Evolutionary conservation across 441 rosid species (phyloP), one percentile per base, ranked within the genome.

Genomic region (Jatropha podagrica): DNA sequence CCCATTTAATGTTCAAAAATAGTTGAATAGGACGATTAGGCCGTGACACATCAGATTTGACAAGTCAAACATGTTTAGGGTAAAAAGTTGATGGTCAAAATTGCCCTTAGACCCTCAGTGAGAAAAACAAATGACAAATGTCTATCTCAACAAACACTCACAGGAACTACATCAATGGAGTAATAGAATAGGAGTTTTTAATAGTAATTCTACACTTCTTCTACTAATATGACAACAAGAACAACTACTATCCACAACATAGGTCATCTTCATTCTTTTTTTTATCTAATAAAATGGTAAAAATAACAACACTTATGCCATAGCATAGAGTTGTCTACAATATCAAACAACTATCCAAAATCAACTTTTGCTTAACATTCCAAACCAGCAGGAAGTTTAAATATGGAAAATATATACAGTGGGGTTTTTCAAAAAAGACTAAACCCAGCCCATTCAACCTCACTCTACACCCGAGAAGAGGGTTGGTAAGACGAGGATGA

Each of bases 361-460:
- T 40, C 1, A 6, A 63, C 18, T 18, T 38, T 63, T 38, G 44
- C 17, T 15, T 14, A 62, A 63, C n/a, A 9, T 42, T 65, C 67
- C 44, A 7, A 20, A 41, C 5, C 69, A 14, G 49, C 9, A 48
- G 13, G 11, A 2, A 12, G 14, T 67, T 4, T 46, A 67, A 3
- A 51, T 32, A 13, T 13, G 44, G n/a, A 10, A 4, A 7, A 13
- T 23, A 23, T 23, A 5, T 59, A 66, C 2, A 17, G 14, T 32
- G 13, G 32, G 56, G 15, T 49, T 55, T 49, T 68, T 83, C 76
- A 94, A 72, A 94, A 92, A 14, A 94, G 84, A 61, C 95, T 93
- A 71, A 88, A 85, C 54, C 88, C 89, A 2, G 89, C 93, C 96
- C 95, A 92, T 23, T 91, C 90, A 4, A 86, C 82, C 60, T 91